These are phyloP conservation scores for Neonectria punicea DNA, from an alignment of 2,329 filamentous ascomycete genomes.

Conservation along the genomic window DNA sequence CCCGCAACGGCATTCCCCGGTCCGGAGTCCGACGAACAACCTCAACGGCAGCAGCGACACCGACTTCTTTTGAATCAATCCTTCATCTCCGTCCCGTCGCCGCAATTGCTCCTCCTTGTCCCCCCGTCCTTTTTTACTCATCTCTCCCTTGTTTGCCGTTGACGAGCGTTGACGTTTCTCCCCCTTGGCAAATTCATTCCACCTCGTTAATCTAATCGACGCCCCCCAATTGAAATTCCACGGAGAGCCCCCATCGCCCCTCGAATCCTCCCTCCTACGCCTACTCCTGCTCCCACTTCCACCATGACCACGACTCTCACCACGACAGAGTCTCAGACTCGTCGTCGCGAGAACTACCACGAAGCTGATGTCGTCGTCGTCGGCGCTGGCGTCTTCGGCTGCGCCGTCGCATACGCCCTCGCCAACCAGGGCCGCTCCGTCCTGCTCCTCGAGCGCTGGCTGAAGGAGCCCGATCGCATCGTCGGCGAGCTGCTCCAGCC, in stretches of 20 bases:
- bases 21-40: conserved; percentile 28
- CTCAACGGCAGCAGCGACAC: conserved; percentile 13
- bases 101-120: conserved; percentile 3
- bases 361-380: conserved; percentile 89
- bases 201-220: conserved; percentile 1
- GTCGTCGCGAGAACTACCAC: conserved; percentile 65
- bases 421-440: conserved; percentile 92
- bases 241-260: conserved; percentile 20
- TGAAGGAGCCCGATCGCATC: conserved; percentile 94
- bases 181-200: neutral
- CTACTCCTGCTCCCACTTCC: conserved; percentile 30
- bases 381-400: conserved; percentile 90
- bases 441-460: conserved; percentile 85
- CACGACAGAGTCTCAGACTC: conserved; percentile 53
- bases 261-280: conserved; percentile 28
- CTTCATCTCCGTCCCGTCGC: conserved; percentile 11
- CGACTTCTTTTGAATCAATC: conserved; percentile 17
- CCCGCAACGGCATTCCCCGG: conserved; percentile 35
- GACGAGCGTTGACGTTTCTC: conserved; percentile 6
- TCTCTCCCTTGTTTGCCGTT: neutral
- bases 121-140: conserved; percentile 3
- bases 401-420: conserved; percentile 84
- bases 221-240: conserved; percentile 13
- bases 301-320: conserved; percentile 48
- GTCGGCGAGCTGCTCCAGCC: conserved; percentile 96